Evolutionary conservation across 1,284 basidiomycete genomes (phyloP).

Genomic region (Uromyces viciae-fabae): DNA sequence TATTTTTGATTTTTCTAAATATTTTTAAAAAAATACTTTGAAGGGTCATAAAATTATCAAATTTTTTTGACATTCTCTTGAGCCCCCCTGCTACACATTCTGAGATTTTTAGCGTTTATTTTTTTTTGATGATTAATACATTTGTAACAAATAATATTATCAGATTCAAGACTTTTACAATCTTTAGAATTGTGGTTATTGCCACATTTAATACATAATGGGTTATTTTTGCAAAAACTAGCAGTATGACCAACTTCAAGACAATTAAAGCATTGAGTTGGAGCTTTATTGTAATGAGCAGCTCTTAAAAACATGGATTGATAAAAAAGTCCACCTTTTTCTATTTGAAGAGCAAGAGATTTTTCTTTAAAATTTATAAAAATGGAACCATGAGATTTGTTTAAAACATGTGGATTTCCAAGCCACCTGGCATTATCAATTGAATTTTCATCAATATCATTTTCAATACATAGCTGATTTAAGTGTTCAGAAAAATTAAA

Average conservation of each 20-base stretch:
- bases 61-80: too few species aligned
- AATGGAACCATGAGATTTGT: background rate
- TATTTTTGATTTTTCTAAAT: too few species aligned
- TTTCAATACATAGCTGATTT: background rate
- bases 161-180: background rate
- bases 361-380: background rate
- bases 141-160: background rate
- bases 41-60: too few species aligned
- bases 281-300: background rate
- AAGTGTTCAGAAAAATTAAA: background rate
- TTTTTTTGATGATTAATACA: background rate
- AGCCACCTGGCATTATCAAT: background rate
- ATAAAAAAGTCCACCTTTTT: constrained; percentile 1
- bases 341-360: background rate
- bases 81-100: too few species aligned
- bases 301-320: background rate
- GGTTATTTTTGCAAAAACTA: background rate
- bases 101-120: too few species aligned
- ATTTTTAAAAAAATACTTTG: too few species aligned
- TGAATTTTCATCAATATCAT: background rate
- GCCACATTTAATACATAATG: too few species aligned
- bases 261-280: too few species aligned
- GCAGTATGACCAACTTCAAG: background rate
- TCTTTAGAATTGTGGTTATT: background rate
- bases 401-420: background rate